These are phyloP conservation scores for Amanita polypyramis DNA, from an alignment of 768 basidiomycete species.

Conservation along the genomic window DNA sequence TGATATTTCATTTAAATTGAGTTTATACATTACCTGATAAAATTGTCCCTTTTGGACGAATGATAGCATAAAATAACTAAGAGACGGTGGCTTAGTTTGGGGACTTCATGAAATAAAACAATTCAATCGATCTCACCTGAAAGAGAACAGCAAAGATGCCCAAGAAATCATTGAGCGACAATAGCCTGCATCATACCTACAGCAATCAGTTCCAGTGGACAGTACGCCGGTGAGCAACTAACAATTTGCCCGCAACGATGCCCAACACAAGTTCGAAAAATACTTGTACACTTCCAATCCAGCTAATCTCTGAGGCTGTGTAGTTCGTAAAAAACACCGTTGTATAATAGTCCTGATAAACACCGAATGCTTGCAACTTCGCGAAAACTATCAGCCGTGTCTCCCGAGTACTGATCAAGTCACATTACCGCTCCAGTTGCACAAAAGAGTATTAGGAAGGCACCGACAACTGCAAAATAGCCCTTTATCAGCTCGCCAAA, in stretches of 20 bases:
- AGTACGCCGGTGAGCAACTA: not conserved
- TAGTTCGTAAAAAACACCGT: constrained; percentile 5
- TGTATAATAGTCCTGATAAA: constrained; percentile 8
- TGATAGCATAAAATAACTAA: constrained; percentile 7
- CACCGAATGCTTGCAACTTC: constrained; percentile 8
- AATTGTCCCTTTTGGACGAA: constrained; percentile 4
- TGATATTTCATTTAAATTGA: too few relatives aligned
- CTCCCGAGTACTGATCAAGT: not conserved
- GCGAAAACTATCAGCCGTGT: not conserved
- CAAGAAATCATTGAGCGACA: constrained; percentile 3
- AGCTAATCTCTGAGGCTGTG: constrained; percentile 8
- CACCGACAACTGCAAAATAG: not conserved
- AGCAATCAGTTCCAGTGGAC: not conserved
- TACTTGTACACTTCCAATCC: constrained; percentile 10
- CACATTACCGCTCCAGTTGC: constrained; percentile 1
- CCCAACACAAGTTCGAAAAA: constrained; percentile 9
- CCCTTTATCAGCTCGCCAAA: not conserved
- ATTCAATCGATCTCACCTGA: constrained; percentile 2
- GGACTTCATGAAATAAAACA: too few relatives aligned
- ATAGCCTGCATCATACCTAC: constrained; percentile 9
- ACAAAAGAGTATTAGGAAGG: constrained; percentile 3
- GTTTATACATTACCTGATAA: constrained; percentile 3
- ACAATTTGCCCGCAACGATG: constrained; percentile 9
- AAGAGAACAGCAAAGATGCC: constrained; percentile 7
- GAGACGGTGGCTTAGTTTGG: not conserved